Percentiles rank a stretch among this genome's conserved stretches.
Evolutionary conservation across 768 basidiomycete genomes (phyloP).

Genomic region (Cystobasidium tubakii): DNA sequence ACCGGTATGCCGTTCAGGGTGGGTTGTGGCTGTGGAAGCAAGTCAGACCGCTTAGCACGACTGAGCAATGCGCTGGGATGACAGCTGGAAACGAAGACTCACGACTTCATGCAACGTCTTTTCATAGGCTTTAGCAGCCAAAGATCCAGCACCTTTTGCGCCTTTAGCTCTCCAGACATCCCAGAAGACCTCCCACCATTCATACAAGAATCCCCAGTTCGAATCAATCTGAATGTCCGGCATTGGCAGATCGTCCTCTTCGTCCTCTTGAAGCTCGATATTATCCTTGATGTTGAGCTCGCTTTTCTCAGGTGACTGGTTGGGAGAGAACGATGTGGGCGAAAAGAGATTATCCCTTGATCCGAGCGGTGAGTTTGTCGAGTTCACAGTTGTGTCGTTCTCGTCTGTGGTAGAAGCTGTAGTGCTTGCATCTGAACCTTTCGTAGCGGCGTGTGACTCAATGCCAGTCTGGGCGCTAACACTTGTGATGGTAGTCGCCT

Average conservation of each 20-base stretch:
- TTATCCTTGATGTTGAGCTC: neutral
- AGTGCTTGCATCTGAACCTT: slow-evolving; percentile 7
- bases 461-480: neutral
- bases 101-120: neutral
- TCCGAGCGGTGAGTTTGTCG: neutral
- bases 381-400: neutral
- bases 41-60: neutral
- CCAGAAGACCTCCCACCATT: slow-evolving; percentile 44
- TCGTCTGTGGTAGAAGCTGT: neutral
- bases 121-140: slow-evolving; percentile 21
- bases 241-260: slow-evolving; percentile 26
- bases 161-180: slow-evolving; percentile 37
- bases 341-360: slow-evolving; percentile 17
- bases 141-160: slow-evolving; percentile 12
- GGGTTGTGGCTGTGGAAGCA: neutral
- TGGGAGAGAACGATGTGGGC: neutral
- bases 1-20: neutral
- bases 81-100: neutral
- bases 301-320: neutral
- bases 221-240: slow-evolving; percentile 39
- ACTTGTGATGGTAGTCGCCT: neutral
- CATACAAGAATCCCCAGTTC: slow-evolving; percentile 41
- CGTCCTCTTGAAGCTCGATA: slow-evolving; percentile 22
- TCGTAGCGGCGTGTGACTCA: slow-evolving; percentile 5
- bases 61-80: neutral